Percentiles rank a stretch among this genome's conserved stretches.
These are phyloP conservation scores for Pyrus communis DNA, from an alignment of 306 rosid species.

Conservation along the genomic window DNA sequence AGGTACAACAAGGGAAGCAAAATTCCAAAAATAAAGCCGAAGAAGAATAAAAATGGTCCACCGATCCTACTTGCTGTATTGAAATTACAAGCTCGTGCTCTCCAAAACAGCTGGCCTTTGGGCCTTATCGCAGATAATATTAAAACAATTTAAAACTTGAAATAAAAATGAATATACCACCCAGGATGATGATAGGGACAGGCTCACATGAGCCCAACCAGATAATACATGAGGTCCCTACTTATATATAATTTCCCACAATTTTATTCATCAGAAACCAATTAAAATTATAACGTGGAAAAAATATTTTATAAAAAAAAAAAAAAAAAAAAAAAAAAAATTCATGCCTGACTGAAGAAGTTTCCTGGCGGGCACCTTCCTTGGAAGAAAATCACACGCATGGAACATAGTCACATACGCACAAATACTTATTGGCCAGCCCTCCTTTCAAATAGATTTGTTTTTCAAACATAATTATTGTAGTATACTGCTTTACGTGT, in stretches of 20 bases:
- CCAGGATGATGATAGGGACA: conserved; percentile 40
- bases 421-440: background rate
- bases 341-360: conserved; percentile 14
- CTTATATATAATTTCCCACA: conserved; percentile 11
- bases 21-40: conserved; percentile 14
- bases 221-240: conserved; percentile 46
- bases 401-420: background rate
- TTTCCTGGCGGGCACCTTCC: conserved; percentile 20
- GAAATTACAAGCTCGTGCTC: conserved; percentile 26
- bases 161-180: conserved; percentile 3
- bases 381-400: background rate
- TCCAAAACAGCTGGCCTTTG: conserved; percentile 40
- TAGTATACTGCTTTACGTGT: no score
- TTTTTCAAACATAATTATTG: no score
- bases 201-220: conserved; percentile 48
- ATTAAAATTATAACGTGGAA: background rate
- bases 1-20: conserved; percentile 1
- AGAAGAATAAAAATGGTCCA: conserved; percentile 33
- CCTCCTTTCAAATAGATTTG: background rate
- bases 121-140: conserved; percentile 16
- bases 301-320: background rate
- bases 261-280: background rate
- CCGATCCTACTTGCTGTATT: conserved; percentile 29
- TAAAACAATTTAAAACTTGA: background rate
- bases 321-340: background rate